These are phyloP conservation scores for Penicillium tannophilum DNA, from an alignment of 495 filamentous ascomycete species.

Conservation along the genomic window DNA sequence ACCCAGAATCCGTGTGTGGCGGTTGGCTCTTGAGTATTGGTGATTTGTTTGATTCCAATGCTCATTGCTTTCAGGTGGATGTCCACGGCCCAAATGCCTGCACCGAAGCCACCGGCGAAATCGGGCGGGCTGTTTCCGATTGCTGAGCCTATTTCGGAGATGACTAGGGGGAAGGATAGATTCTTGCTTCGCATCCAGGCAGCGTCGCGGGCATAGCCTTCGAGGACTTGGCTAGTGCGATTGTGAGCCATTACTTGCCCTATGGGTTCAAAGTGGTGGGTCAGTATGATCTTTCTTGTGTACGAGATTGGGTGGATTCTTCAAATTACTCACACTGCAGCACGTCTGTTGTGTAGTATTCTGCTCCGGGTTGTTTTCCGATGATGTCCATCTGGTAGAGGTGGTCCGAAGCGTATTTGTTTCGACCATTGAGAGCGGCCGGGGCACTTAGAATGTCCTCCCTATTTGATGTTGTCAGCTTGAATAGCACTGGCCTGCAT, in stretches of 20 bases:
- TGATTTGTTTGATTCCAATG: conserved; percentile 15
- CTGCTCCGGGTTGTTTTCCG: not conserved
- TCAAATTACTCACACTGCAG: conserved; percentile 8
- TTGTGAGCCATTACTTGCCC: too few relatives aligned
- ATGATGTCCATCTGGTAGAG: conserved; percentile 23
- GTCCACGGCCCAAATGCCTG: conserved; percentile 22
- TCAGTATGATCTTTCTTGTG: not conserved
- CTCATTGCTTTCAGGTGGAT: conserved; percentile 18
- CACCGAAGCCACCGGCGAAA: conserved; percentile 15
- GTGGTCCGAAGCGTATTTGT: conserved; percentile 26
- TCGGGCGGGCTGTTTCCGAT: conserved; percentile 6
- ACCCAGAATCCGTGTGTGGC: conserved; percentile 22
- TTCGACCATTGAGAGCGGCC: conserved; percentile 8
- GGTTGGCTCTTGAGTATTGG: conserved; percentile 16
- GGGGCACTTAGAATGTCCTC: conserved; percentile 11
- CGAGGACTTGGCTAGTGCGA: not conserved
- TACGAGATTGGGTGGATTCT: not conserved
- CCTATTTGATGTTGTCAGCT: conserved; percentile 4
- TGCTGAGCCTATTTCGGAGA: conserved; percentile 17
- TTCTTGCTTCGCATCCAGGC: conserved; percentile 8
- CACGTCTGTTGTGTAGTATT: not conserved
- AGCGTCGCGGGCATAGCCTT: conserved; percentile 1
- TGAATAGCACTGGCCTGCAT: not conserved
- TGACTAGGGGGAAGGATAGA: conserved; percentile 10
- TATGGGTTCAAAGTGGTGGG: conserved; percentile 9